Conservation (phyloP, 371 early-diverging fungal genomes). For the Basidiobolus heterosporus region DNA sequence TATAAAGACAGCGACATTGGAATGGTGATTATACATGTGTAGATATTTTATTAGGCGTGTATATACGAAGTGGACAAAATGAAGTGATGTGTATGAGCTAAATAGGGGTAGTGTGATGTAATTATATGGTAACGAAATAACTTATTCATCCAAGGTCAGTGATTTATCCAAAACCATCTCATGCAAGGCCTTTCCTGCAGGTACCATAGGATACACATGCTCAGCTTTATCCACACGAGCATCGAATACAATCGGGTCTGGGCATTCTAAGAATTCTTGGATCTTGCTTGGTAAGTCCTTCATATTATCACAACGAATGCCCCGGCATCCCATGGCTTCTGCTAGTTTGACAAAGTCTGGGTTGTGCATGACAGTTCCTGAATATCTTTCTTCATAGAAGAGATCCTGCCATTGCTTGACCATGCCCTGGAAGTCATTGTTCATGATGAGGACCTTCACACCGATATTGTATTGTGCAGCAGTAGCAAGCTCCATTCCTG, state of each 20-base stretch:
- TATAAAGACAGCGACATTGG: too few relatives aligned
- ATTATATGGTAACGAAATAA: too few relatives aligned
- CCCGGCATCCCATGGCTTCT: conserved; percentile 84
- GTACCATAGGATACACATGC: conserved; percentile 93
- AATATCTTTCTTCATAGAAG: conserved; percentile 88
- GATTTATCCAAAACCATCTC: conserved; percentile 21
- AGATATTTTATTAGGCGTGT: too few relatives aligned
- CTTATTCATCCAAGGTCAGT: too few relatives aligned
- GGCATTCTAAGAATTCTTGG: conserved; percentile 69
- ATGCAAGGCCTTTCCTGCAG: conserved; percentile 82
- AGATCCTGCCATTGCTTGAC: conserved; percentile 97
- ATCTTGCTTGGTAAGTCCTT: conserved; percentile 77
- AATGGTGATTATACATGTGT: too few relatives aligned
- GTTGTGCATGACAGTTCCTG: conserved; percentile 83
- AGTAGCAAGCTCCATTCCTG: conserved; percentile 91
- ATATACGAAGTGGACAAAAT: too few relatives aligned
- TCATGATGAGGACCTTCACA: conserved; percentile 84
- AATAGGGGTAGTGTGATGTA: too few relatives aligned
- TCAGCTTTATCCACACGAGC: conserved; percentile 77
- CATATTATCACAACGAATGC: conserved; percentile 61
- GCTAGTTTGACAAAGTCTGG: conserved; percentile 96
- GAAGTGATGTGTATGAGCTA: too few relatives aligned
- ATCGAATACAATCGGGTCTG: conserved; percentile 83
- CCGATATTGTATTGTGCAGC: conserved; percentile 89
- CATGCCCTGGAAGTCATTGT: conserved; percentile 98